These are phyloP conservation scores for Myrica gale DNA, from an alignment of 306 rosid genomes.

Conservation along the genomic window DNA sequence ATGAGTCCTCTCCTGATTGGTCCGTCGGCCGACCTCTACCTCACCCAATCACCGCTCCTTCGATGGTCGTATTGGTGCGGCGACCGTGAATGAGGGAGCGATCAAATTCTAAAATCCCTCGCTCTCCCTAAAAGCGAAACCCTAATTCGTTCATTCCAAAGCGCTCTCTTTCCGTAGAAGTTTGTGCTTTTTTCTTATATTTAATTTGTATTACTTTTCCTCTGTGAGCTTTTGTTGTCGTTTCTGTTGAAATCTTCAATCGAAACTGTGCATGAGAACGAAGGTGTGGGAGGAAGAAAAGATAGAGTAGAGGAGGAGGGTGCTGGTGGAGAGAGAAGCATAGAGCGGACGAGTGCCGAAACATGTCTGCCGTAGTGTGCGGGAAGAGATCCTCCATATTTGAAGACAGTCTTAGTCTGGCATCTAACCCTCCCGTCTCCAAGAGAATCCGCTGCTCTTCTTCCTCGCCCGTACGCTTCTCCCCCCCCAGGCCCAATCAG, in stretches of 20 bases:
- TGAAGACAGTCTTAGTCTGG: slow-evolving; percentile 44
- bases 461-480: slow-evolving; percentile 54
- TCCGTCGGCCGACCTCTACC: neutral
- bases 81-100: neutral
- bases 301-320: slow-evolving; percentile 36
- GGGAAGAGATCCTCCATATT: slow-evolving; percentile 91
- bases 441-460: slow-evolving; percentile 69
- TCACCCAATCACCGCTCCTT: neutral
- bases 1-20: slow-evolving; percentile 5
- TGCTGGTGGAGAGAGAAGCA: slow-evolving; percentile 27
- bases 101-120: neutral
- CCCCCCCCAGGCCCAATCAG: slow-evolving; percentile 36
- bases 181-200: neutral
- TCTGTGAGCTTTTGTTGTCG: neutral
- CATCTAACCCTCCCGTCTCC: slow-evolving; percentile 50
- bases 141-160: neutral
- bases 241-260: neutral
- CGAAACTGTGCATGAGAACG: slow-evolving; percentile 20
- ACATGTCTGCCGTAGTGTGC: slow-evolving; percentile 96
- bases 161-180: neutral
- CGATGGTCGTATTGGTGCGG: neutral
- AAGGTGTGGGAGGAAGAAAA: slow-evolving; percentile 5
- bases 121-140: neutral
- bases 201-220: no score
- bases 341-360: slow-evolving; percentile 55